Percentiles rank a stretch among this genome's conserved stretches.
These are phyloP conservation scores for Pyrrhoderma noxium DNA, from an alignment of 1,284 basidiomycete genomes.

Conservation along the genomic window DNA sequence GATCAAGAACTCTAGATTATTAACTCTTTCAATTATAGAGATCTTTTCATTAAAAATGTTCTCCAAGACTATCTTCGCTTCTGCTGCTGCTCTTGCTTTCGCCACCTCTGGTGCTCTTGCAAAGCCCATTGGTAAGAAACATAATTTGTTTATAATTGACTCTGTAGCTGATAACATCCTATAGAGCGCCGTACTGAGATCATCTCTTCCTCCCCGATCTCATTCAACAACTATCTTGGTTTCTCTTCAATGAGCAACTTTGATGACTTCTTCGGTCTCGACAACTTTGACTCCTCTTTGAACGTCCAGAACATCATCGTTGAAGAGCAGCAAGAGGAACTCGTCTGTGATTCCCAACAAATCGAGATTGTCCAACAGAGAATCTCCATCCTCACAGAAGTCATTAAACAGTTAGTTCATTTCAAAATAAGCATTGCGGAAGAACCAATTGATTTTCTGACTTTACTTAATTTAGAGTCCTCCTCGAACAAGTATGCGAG, in stretches of 20 bases:
- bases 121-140: constrained; percentile 16
- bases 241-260: constrained; percentile 19
- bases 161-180: not conserved
- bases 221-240: constrained; percentile 22
- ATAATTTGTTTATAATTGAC: not conserved
- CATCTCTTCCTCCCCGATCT: constrained; percentile 6
- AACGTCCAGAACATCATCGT: constrained; percentile 18
- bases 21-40: not conserved
- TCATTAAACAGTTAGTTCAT: constrained; percentile 18
- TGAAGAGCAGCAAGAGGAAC: constrained; percentile 15
- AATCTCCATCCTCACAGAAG: constrained; percentile 20
- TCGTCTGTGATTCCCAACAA: constrained; percentile 19
- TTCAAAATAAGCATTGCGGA: not conserved
- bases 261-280: constrained; percentile 22
- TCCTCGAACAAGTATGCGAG: constrained; percentile 23
- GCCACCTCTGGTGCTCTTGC: constrained; percentile 13
- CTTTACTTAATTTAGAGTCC: constrained; percentile 16
- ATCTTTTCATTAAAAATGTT: constrained; percentile 18
- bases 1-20: not conserved
- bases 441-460: not conserved
- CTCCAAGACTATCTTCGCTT: constrained; percentile 18
- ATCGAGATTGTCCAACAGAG: constrained; percentile 23
- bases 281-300: constrained; percentile 21
- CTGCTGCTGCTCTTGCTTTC: constrained; percentile 16
- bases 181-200: constrained; percentile 6